phyloP scores from a whole-genome alignment of 495 filamentous ascomycete species.

The Talaromyces ruber region DNA sequence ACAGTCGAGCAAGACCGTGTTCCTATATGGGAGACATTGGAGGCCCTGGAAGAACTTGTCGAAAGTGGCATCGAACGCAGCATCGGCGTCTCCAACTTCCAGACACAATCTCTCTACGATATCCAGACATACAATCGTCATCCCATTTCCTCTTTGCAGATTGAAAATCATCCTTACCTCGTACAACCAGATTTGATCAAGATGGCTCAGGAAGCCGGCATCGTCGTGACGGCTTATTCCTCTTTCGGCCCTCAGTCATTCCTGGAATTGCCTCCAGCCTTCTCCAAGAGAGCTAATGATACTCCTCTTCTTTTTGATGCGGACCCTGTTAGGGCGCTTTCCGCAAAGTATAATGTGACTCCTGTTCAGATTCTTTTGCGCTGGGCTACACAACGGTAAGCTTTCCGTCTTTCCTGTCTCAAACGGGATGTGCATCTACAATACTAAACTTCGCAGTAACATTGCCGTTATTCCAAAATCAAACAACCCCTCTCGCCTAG shows the following conservation, averaged over 20 bases:
- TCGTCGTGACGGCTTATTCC: constrained; percentile 51
- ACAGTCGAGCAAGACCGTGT: constrained; percentile 24
- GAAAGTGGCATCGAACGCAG: constrained; percentile 34
- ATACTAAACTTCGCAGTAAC: neutral
- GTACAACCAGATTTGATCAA: constrained; percentile 42
- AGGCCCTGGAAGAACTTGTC: constrained; percentile 44
- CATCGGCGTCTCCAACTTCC: constrained; percentile 64
- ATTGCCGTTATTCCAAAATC: neutral
- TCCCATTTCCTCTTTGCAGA: constrained; percentile 47
- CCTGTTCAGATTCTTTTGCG: constrained; percentile 34
- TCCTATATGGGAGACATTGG: constrained; percentile 28
- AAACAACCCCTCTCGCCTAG: neutral
- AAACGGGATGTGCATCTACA: neutral
- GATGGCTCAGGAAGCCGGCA: constrained; percentile 38
- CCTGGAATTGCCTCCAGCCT: constrained; percentile 23
- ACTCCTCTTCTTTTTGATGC: constrained; percentile 45
- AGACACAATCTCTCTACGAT: constrained; percentile 49
- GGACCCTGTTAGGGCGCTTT: constrained; percentile 40
- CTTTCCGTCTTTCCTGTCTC: neutral
- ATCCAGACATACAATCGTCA: constrained; percentile 43
- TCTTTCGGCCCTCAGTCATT: constrained; percentile 51
- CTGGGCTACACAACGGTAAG: neutral
- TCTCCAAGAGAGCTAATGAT: constrained; percentile 34
- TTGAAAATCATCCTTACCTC: constrained; percentile 43
- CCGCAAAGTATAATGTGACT: constrained; percentile 36